Base-by-base conservation (phyloP, 768 basidiomycete genomes). In the Podaxis carcinomalis region DNA sequence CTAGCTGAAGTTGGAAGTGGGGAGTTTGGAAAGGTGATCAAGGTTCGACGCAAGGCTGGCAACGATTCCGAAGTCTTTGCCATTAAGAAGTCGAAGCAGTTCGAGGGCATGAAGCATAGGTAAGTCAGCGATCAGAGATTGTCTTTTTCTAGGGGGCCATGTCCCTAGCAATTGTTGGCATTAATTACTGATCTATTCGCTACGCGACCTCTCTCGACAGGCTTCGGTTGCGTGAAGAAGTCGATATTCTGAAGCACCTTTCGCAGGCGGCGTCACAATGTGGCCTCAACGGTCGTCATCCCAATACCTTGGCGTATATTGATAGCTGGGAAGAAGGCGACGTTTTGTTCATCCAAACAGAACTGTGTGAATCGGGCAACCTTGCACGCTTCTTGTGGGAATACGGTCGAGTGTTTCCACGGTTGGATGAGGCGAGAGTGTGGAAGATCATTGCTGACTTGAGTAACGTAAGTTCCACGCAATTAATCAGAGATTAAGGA, bases 321-420 rank as follows among this genome's bases (percentile, higher is more conserved):
- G 93, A 97, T 75, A 95, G 93, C 64, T 98, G 97, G 97, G 97
- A 99, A 74, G 89, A 97, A 71, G 85, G 88, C 56, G 88, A 92
- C 54, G 82, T 84, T 52, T 77, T 98, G 25, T 98, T 83, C 75
- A 98, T 99, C 68, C 92, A 88, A 66, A 98, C 97, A 2, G 94
- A 96, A 71, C 82, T 99, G 37, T 98, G 97, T 76, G 90, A 89
- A 70, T 83, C 90, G 67, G 97, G 97, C 64, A 97, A 93, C 75
- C 85, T 99, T 66, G 87, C 88, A 3, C 86, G 83, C 65, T 98
- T 98, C 80, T 77, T 99, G 65, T 90, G 90, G 81, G 90, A 93
- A 74, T 94, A 94, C 69, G 96, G 96, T 3, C 87, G 87, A 42
- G 78, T 78, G 39, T 92, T 90, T 76, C 92, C 92, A 61, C 80